A percentile compares a stretch with the other conserved stretches of the same genome.
These are phyloP conservation scores for Aspergillus calidoustus DNA, from an alignment of 2,329 filamentous ascomycete genomes.

Conservation along the genomic window DNA sequence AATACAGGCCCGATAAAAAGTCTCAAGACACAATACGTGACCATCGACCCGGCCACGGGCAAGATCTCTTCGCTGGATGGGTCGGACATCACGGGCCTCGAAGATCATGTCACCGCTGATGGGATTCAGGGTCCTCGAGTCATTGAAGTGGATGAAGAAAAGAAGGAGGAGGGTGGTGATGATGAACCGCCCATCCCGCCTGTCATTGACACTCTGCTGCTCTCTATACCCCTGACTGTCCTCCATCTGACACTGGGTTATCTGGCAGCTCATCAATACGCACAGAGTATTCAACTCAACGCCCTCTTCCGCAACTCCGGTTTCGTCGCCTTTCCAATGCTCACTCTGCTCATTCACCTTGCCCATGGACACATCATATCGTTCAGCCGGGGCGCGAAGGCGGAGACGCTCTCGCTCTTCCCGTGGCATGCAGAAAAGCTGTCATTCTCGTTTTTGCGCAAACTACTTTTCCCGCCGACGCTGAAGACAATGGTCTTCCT, in stretches of 20 bases:
- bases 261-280: conserved; percentile 53
- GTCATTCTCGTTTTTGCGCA: conserved; percentile 33
- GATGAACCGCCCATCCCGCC: conserved; percentile 38
- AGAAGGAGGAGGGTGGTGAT: conserved; percentile 20
- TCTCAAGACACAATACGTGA: conserved; percentile 38
- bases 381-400: conserved; percentile 24
- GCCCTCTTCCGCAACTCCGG: conserved; percentile 42
- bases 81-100: conserved; percentile 24
- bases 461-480: conserved; percentile 39
- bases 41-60: conserved; percentile 33
- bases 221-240: conserved; percentile 47
- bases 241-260: conserved; percentile 52
- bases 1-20: conserved; percentile 9
- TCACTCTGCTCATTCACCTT: conserved; percentile 51
- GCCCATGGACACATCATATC: conserved; percentile 50
- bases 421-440: conserved; percentile 33
- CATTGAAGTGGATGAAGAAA: neutral
- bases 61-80: conserved; percentile 30
- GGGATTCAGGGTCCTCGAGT: neutral
- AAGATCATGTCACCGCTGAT: neutral
- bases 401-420: conserved; percentile 29
- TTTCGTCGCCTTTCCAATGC: conserved; percentile 46
- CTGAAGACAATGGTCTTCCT: conserved; percentile 40
- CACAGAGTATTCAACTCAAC: conserved; percentile 40
- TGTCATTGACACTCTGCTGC: conserved; percentile 49